These are phyloP conservation scores for Geosmithia putterillii DNA, from an alignment of 2,329 filamentous ascomycete genomes.

Conservation along the genomic window DNA sequence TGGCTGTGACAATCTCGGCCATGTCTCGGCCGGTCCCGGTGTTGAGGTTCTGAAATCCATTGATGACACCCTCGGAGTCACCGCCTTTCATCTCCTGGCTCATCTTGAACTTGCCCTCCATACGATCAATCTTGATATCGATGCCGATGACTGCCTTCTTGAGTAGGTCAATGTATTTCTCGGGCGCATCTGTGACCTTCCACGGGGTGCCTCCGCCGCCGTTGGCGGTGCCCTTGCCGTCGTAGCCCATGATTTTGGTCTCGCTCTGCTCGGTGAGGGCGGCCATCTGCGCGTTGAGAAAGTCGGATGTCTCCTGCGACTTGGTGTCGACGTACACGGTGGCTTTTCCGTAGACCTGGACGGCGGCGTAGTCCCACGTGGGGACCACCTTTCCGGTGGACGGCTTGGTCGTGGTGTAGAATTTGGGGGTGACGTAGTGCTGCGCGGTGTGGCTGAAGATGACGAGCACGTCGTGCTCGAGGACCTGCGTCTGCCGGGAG, in stretches of 20 bases:
- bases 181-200: conserved; percentile 45
- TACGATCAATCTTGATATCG: conserved; percentile 39
- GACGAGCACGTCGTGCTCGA: conserved; percentile 45
- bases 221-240: conserved; percentile 15
- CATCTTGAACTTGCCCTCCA: conserved; percentile 57
- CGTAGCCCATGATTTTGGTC: conserved; percentile 42
- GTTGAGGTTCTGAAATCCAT: conserved; percentile 34
- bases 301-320: conserved; percentile 28
- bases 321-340: conserved; percentile 38
- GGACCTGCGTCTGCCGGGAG: conserved; percentile 10
- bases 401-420: conserved; percentile 55
- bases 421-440: conserved; percentile 57
- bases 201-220: conserved; percentile 26
- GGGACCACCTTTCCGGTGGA: conserved; percentile 53
- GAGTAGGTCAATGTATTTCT: conserved; percentile 40
- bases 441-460: conserved; percentile 47
- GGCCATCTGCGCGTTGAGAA: conserved; percentile 36
- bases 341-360: conserved; percentile 48
- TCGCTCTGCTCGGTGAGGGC: conserved; percentile 42
- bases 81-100: conserved; percentile 44
- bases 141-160: conserved; percentile 49
- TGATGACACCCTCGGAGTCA: conserved; percentile 42
- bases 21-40: conserved; percentile 17
- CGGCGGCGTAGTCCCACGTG: conserved; percentile 59
- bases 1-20: conserved; percentile 17